Percentiles rank a stretch among this genome's conserved stretches.
Evolutionary conservation across 768 basidiomycete genomes (phyloP).

Genomic region (Termitomyces sp.): DNA sequence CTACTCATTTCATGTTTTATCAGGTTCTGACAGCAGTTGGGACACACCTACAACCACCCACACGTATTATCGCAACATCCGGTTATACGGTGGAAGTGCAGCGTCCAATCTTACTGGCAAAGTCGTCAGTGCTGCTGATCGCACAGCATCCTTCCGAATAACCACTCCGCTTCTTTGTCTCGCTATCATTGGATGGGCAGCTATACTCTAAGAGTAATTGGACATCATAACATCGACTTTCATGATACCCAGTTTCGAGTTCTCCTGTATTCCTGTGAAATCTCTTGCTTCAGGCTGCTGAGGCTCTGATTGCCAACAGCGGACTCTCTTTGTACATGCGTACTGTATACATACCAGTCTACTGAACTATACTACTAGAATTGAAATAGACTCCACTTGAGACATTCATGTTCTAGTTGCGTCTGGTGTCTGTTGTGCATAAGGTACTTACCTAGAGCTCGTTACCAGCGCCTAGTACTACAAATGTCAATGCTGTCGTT

Average conservation of each 20-base stretch:
- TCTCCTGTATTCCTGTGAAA: neutral
- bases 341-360: no score
- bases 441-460: no score
- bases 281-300: neutral
- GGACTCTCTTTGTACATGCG: no score
- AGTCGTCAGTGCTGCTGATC: slow-evolving; percentile 25
- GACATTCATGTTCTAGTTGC: no score
- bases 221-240: neutral
- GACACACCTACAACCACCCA: slow-evolving; percentile 65
- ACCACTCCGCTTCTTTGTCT: neutral
- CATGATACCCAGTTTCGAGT: neutral
- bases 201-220: slow-evolving; percentile 1
- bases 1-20: neutral
- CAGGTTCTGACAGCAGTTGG: slow-evolving; percentile 68
- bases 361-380: no score
- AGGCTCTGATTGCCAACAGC: neutral
- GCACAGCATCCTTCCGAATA: neutral
- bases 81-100: slow-evolving; percentile 55
- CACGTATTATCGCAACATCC: slow-evolving; percentile 77
- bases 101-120: slow-evolving; percentile 47
- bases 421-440: no score
- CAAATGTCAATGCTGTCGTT: no score
- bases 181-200: slow-evolving; percentile 5
- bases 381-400: no score
- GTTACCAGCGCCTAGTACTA: no score